Percentiles rank a stretch among this genome's conserved stretches.
Conservation (phyloP, 176 grass and related monocot genomes). For the Typha latifolia region DNA sequence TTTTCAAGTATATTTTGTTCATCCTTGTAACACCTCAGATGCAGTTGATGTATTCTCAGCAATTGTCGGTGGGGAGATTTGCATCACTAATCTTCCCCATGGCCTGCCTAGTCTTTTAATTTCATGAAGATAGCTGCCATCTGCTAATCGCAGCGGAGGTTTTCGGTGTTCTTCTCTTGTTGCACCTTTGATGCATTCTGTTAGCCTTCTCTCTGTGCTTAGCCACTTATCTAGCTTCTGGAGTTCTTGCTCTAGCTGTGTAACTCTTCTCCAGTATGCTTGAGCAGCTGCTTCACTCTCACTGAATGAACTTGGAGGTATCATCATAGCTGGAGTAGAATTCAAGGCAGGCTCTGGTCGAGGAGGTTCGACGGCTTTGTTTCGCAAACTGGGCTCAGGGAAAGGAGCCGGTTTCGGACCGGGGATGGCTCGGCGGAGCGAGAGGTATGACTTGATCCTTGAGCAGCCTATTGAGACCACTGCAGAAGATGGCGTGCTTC, state of each 20-base stretch:
- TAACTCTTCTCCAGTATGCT: slow-evolving; percentile 5
- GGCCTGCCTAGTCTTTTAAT: slow-evolving; percentile 25
- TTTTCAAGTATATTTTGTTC: not conserved
- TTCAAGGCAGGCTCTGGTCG: not conserved
- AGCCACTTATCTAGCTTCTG: slow-evolving; percentile 1
- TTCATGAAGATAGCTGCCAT: slow-evolving; percentile 42
- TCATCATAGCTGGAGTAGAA: not conserved
- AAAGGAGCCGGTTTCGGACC: not conserved
- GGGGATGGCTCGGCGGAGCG: not conserved
- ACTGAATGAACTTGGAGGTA: not conserved
- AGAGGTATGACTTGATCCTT: slow-evolving; percentile 4
- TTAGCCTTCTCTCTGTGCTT: not conserved
- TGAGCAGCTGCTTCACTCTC: not conserved
- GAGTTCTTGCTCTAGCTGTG: slow-evolving; percentile 1
- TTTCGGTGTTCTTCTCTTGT: not conserved
- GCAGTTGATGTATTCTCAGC: slow-evolving; percentile 27
- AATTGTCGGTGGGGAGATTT: slow-evolving; percentile 35
- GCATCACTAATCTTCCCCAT: slow-evolving; percentile 46
- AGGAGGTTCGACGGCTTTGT: too few species aligned
- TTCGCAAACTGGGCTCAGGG: not conserved
- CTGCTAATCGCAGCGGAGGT: slow-evolving; percentile 18
- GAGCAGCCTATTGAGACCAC: not conserved
- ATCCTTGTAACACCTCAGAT: slow-evolving; percentile 22
- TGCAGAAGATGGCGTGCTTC: not conserved
- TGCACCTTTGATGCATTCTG: not conserved